Conservation (phyloP, 2,329 filamentous ascomycete species). For the Plenodomus lindquistii region DNA sequence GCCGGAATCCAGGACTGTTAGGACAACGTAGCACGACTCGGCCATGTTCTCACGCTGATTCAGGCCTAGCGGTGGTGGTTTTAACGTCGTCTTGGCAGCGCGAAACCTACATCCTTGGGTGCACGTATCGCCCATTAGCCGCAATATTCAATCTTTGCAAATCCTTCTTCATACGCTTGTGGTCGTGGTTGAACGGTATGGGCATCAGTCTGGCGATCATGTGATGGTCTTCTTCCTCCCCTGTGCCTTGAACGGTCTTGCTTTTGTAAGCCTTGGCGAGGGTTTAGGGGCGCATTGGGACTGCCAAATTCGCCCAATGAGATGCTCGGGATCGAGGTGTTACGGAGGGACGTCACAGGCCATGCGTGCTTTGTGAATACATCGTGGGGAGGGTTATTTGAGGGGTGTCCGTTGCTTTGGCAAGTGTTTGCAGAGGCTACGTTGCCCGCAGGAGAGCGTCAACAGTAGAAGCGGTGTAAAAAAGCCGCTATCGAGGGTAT, state of each 20-base stretch:
- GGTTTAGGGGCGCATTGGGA: slow-evolving; percentile 47
- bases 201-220: slow-evolving; percentile 88
- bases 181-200: slow-evolving; percentile 83
- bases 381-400: slow-evolving; percentile 21
- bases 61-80: slow-evolving; percentile 79
- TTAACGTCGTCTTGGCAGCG: slow-evolving; percentile 85
- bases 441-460: slow-evolving; percentile 19
- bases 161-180: slow-evolving; percentile 93
- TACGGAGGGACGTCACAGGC: slow-evolving; percentile 59
- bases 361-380: slow-evolving; percentile 39
- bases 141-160: slow-evolving; percentile 86
- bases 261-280: slow-evolving; percentile 62
- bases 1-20: slow-evolving; percentile 92
- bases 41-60: slow-evolving; percentile 97
- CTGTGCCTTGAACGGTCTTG: slow-evolving; percentile 63
- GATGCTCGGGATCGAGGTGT: slow-evolving; percentile 67
- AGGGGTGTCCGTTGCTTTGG: slow-evolving; percentile 37
- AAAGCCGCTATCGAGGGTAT: slow-evolving; percentile 33
- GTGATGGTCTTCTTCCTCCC: slow-evolving; percentile 68
- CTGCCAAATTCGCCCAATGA: slow-evolving; percentile 67
- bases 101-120: slow-evolving; percentile 96
- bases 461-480: slow-evolving; percentile 27
- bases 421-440: slow-evolving; percentile 32
- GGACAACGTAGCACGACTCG: slow-evolving; percentile 94
- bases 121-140: slow-evolving; percentile 97